phyloP scores from a whole-genome alignment of 225 moss, liverwort and hornwort genomes.

The Polytrichum commune region DNA sequence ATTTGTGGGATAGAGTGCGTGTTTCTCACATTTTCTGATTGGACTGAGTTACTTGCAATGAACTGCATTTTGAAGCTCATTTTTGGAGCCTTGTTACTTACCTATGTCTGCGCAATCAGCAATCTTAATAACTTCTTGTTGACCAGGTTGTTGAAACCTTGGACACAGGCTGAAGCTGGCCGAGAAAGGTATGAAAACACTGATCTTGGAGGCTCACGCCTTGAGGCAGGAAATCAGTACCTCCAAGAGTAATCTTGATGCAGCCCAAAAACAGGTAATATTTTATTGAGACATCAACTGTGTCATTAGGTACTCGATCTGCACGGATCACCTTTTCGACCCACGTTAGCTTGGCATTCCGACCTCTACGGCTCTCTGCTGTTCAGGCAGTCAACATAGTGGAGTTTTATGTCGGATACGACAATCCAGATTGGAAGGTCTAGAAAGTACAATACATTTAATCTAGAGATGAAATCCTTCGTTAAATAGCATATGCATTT shows the following conservation, averaged over 20 bases:
- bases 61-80: not conserved
- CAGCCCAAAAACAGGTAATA: conserved; percentile 76
- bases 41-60: not conserved
- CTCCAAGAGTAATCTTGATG: conserved; percentile 68
- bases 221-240: conserved; percentile 64
- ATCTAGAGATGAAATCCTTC: not conserved
- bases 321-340: too few species aligned
- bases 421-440: too few species aligned
- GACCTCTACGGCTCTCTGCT: too few species aligned
- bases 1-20: not conserved
- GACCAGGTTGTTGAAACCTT: conserved; percentile 70
- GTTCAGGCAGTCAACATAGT: too few species aligned
- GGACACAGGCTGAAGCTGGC: conserved; percentile 73
- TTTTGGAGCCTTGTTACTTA: not conserved
- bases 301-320: too few species aligned
- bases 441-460: too few species aligned
- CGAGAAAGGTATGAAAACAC: conserved; percentile 70
- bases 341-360: too few species aligned
- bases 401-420: too few species aligned
- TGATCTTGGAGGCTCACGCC: conserved; percentile 67
- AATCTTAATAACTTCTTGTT: conserved; percentile 47
- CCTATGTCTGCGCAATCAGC: conserved; percentile 2
- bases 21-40: not conserved
- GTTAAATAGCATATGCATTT: not conserved
- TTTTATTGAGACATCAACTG: too few species aligned